Percentiles rank a stretch among this genome's conserved stretches.
Evolutionary conservation across 352 stramenopile species (phyloP).

Genomic region (Pythium sp.): DNA sequence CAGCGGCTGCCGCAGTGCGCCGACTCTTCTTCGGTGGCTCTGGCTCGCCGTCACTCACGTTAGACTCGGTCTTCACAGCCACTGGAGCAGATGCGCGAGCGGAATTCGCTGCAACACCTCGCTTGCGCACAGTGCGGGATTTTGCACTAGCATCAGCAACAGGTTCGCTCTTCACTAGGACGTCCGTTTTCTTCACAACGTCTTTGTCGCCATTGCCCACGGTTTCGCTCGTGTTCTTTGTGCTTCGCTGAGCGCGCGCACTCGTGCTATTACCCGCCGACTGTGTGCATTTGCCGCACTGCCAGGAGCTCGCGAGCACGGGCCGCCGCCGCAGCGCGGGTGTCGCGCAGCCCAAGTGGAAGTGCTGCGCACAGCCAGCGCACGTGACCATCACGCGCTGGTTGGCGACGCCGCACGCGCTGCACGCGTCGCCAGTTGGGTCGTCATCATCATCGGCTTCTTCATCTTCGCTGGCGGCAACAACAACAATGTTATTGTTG

Average conservation of each 20-base stretch:
- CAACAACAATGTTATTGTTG: conserved; percentile 9
- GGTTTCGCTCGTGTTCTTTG: conserved; percentile 9
- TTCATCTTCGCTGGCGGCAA: not conserved
- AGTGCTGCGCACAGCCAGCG: conserved; percentile 31
- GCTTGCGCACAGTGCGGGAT: conserved; percentile 1
- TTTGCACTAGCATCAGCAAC: not conserved
- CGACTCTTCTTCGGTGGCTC: conserved; percentile 13
- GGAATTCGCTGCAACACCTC: not conserved
- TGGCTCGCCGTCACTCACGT: not conserved
- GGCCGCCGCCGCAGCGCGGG: conserved; percentile 52
- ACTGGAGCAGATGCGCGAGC: too few species aligned
- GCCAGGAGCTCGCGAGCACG: conserved; percentile 33
- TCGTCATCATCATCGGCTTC: conserved; percentile 18
- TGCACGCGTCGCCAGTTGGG: conserved; percentile 23
- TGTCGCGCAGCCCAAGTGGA: conserved; percentile 56
- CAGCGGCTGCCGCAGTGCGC: not conserved
- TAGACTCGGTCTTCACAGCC: not conserved
- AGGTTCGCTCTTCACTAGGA: not conserved
- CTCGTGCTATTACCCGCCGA: not conserved
- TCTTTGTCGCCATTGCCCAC: not conserved
- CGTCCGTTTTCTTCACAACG: not conserved
- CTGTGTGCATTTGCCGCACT: conserved; percentile 33
- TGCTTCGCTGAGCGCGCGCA: not conserved
- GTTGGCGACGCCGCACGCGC: conserved; percentile 35
- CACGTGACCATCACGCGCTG: conserved; percentile 49